Evolutionary conservation across 768 basidiomycete species (phyloP).

Genomic region (Leccinum broughii): DNA sequence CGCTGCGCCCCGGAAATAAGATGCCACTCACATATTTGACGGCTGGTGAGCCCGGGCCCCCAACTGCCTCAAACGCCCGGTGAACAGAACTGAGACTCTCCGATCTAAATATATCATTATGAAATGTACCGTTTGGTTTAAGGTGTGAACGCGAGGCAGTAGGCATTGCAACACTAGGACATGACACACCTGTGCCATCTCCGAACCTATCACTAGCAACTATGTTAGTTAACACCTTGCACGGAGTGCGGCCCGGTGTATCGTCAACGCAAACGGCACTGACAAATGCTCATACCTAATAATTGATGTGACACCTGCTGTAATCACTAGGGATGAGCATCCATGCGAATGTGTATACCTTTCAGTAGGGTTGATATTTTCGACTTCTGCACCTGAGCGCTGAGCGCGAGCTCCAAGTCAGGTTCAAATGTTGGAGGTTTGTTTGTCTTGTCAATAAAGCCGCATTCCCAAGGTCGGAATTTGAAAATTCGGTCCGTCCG

Average conservation of each 20-base stretch:
- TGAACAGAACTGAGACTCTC: background rate
- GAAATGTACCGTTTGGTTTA: background rate
- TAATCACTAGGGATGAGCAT: background rate
- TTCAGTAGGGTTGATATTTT: background rate
- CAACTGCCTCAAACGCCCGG: background rate
- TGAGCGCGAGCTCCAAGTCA: no score
- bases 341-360: background rate
- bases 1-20: background rate
- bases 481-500: background rate
- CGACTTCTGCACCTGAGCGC: background rate
- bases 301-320: background rate
- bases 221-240: background rate
- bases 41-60: background rate
- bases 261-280: background rate
- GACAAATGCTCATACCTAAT: background rate
- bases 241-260: background rate
- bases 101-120: background rate
- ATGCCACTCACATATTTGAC: background rate
- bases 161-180: background rate
- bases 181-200: background rate
- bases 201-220: background rate
- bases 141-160: background rate
- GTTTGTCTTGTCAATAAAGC: background rate
- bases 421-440: background rate
- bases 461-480: background rate